phyloP scores from a whole-genome alignment of 768 basidiomycete genomes.

The Inosperma sp. region DNA sequence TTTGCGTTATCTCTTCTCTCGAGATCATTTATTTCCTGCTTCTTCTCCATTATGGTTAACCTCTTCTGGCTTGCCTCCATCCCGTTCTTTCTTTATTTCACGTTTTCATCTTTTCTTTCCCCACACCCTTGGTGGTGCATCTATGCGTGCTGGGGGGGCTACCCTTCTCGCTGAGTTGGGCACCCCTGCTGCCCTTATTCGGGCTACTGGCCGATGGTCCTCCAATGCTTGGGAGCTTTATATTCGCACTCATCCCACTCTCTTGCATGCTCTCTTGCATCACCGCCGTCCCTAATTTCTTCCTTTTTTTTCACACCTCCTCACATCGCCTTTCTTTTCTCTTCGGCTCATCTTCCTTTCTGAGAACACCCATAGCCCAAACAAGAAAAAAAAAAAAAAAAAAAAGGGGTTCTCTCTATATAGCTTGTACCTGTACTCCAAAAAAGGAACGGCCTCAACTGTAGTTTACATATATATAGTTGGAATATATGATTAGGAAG shows the following conservation, averaged over 20 bases:
- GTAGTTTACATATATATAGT: no score
- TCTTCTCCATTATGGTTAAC: conserved; percentile 7
- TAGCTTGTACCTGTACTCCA: no score
- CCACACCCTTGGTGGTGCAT: not conserved
- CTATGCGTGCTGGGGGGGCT: not conserved
- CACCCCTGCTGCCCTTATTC: not conserved
- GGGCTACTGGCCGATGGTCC: conserved; percentile 1
- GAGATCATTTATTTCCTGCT: conserved; percentile 1
- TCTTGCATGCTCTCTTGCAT: not conserved
- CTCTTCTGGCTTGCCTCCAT: conserved; percentile 1
- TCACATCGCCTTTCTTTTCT: no score
- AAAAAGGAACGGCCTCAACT: no score
- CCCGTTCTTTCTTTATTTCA: conserved; percentile 8
- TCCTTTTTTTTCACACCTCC: not conserved
- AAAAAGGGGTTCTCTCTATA: no score
- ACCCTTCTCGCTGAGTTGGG: not conserved
- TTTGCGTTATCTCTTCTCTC: not conserved
- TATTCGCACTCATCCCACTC: not conserved
- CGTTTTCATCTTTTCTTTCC: not conserved
- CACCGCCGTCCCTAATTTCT: no score
- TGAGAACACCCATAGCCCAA: no score
- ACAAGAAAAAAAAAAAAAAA: no score
- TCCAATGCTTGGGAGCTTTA: not conserved
- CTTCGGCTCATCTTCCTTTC: no score
- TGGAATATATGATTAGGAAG: no score